Conservation (phyloP, 768 basidiomycete species). For the Suillus americanus region DNA sequence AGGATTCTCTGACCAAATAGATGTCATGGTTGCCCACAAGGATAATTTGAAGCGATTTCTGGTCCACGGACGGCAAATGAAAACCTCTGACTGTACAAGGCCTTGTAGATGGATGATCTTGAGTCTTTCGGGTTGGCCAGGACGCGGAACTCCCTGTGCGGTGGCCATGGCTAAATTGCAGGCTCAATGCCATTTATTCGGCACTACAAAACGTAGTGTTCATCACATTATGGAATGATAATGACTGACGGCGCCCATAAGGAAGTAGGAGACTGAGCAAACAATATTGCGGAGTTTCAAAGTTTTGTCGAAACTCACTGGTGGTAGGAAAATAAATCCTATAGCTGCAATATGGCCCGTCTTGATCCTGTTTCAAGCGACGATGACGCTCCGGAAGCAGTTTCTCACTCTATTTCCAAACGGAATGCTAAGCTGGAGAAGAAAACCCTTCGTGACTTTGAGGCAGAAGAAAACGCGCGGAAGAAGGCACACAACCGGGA, state of each 20-base stretch:
- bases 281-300: not conserved
- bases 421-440: conserved; percentile 37
- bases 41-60: not conserved
- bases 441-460: conserved; percentile 36
- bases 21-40: not conserved
- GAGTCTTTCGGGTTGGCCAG: not conserved
- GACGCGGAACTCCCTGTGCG: too few species aligned
- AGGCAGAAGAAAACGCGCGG: conserved; percentile 39
- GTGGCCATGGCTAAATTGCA: too few species aligned
- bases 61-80: not conserved
- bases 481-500: conserved; percentile 46
- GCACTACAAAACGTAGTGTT: not conserved
- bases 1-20: not conserved
- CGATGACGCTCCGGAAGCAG: conserved; percentile 50
- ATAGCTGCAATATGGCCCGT: not conserved
- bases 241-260: too few species aligned
- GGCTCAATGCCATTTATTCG: too few species aligned
- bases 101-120: not conserved
- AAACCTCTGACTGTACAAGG: not conserved
- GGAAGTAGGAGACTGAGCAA: too few species aligned
- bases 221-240: not conserved
- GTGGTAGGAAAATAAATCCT: not conserved
- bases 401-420: conserved; percentile 49
- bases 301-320: not conserved
- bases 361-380: conserved; percentile 24